Evolutionary conservation across 768 basidiomycete genomes (phyloP), one percentile per base, ranked within the genome.

Genomic region (Cystobasidium onofrii): DNA sequence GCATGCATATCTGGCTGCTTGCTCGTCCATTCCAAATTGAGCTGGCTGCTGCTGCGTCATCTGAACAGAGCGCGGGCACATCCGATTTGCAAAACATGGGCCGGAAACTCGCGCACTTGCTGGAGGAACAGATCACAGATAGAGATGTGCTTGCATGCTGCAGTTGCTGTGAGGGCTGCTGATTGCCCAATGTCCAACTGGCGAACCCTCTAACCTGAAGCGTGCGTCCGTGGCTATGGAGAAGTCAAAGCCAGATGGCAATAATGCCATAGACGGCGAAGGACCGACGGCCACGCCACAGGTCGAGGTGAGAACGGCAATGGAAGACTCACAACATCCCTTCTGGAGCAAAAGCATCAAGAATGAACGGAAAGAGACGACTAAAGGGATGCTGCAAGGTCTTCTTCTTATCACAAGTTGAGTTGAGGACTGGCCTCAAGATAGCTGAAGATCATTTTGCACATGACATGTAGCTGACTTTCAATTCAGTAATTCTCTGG

Each of bases 401-500:
- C 29, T 71, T 2, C 23, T 29, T 10, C 55, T 71, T 17, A 71
- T 71, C 9, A 71, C 69, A 2, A 23, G 69, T 71, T 15, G n/a
- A 60, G 55, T 55, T 4, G 54, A 54, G 10, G 6, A 4, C 33
- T 52, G 46, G 20, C 33, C 20, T 7, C 54, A 54, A 2, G 54
- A 23, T 31, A 20, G 25, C 18, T 6, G 65, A 17, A 25, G 39
- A 29, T 29, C n/a, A 44, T 15, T 29, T 3, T 23, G 33, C 63
- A 54, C 12, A 34, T 4, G 12, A 27, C 15, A n/a, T 27, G 9
- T 36, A 39, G 6, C 63, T 36, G 31, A 52, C 34, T 36, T 41
- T 43, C 23, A 52, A 41, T 29, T 52, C 65, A 74, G 65, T 57
- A 29, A 33, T 61, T 60, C 43, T 72, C 12, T 75, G 74, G 64